Conservation (phyloP, 2,329 filamentous ascomycete genomes). For the Trichoderma lentiforme region DNA sequence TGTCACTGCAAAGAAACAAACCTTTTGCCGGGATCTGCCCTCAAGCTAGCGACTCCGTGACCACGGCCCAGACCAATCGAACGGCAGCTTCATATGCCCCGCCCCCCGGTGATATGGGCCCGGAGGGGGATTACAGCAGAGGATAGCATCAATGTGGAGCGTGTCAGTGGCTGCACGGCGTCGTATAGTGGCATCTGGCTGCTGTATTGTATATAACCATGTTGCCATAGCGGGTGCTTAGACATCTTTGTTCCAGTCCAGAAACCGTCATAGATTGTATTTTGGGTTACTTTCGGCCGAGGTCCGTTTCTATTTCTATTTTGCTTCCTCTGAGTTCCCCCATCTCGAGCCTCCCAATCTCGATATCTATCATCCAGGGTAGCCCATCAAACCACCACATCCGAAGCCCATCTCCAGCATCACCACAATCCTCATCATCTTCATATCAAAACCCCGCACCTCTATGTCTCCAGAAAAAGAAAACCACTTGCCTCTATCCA, state of each 20-base stretch:
- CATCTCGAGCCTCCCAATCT: neutral
- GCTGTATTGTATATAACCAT: neutral
- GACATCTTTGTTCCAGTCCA: neutral
- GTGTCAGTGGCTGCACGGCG: conserved; percentile 8
- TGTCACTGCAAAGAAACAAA: neutral
- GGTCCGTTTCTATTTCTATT: neutral
- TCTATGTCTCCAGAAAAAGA: neutral
- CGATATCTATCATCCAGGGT: neutral
- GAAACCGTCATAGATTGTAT: neutral
- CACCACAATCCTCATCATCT: neutral
- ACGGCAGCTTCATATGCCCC: neutral
- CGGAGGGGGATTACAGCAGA: neutral
- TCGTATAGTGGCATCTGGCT: neutral
- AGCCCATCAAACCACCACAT: neutral
- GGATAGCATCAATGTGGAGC: neutral
- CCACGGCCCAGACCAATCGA: neutral
- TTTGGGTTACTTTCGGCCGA: neutral
- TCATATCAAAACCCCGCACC: conserved; percentile 5
- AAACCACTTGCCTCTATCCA: neutral
- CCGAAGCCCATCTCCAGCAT: neutral
- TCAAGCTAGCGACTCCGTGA: neutral
- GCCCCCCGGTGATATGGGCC: neutral
- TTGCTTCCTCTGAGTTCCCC: neutral
- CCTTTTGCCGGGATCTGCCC: neutral
- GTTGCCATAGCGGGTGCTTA: neutral